A percentile compares a stretch with the other conserved stretches of the same genome.
phyloP scores from a whole-genome alignment of 176 grass and related monocot genomes.

The Oropetium thomaeum region DNA sequence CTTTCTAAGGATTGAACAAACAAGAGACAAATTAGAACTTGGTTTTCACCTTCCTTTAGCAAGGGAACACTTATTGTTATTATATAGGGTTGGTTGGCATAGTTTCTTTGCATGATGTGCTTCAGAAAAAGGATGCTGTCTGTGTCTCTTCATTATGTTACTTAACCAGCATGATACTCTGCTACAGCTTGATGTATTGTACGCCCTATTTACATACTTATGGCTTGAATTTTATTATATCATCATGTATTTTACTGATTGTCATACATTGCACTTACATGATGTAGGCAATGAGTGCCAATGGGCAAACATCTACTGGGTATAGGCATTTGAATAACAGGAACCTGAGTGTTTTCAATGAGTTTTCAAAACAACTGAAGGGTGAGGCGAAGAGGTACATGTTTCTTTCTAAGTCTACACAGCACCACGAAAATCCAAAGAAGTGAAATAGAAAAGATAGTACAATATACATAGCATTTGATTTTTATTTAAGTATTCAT shows the following conservation, averaged over 20 bases:
- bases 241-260: slow-evolving; percentile 24
- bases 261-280: background rate
- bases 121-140: background rate
- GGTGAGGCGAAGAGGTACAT: slow-evolving; percentile 79
- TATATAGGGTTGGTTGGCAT: background rate
- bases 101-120: background rate
- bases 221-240: background rate
- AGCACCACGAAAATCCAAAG: background rate
- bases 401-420: slow-evolving; percentile 1
- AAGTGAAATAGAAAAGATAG: background rate
- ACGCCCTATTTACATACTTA: background rate
- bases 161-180: background rate
- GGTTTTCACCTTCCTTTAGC: background rate
- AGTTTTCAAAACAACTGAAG: slow-evolving; percentile 95
- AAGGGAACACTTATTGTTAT: background rate
- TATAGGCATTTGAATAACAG: slow-evolving; percentile 60
- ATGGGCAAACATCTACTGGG: slow-evolving; percentile 32
- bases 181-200: background rate
- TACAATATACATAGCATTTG: background rate
- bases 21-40: background rate
- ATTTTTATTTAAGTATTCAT: slow-evolving; percentile 12
- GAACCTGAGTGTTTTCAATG: slow-evolving; percentile 90
- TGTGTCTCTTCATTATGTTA: background rate
- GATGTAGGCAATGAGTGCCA: slow-evolving; percentile 41
- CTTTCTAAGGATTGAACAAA: background rate